These are phyloP conservation scores for Pontederia paniculata DNA, from an alignment of 176 grass and related monocot genomes.

Conservation along the genomic window DNA sequence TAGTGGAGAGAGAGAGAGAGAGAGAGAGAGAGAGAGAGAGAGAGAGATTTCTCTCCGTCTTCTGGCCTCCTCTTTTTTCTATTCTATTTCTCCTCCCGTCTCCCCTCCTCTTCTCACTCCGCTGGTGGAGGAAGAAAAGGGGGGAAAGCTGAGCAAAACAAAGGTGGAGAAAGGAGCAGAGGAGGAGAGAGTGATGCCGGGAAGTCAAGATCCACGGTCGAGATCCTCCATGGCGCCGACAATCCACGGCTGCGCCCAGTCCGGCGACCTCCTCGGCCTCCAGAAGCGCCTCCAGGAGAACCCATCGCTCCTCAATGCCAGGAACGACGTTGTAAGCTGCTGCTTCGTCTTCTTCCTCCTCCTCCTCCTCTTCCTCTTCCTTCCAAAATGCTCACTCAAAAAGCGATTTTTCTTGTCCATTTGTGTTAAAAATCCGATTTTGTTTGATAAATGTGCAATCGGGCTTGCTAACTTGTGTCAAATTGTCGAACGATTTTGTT, in stretches of 20 bases:
- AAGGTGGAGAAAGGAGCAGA: neutral
- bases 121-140: neutral
- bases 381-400: neutral
- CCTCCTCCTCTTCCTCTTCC: neutral
- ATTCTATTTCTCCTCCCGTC: neutral
- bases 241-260: slow-evolving; percentile 55
- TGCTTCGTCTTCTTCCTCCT: no score
- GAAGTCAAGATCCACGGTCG: slow-evolving; percentile 49
- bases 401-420: neutral
- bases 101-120: neutral
- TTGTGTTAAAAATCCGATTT: slow-evolving; percentile 22
- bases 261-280: slow-evolving; percentile 63
- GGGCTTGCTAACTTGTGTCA: neutral
- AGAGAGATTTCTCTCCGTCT: neutral
- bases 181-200: slow-evolving; percentile 38
- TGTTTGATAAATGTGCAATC: slow-evolving; percentile 16
- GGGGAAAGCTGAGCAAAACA: no score
- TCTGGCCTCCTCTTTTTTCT: neutral
- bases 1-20: neutral
- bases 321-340: slow-evolving; percentile 52
- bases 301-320: slow-evolving; percentile 63
- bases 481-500: neutral
- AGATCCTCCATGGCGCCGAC: slow-evolving; percentile 40
- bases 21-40: neutral
- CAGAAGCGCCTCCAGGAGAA: slow-evolving; percentile 64